Evolutionary conservation across 169 alveolate species (phyloP).

Genomic region (Cryptosporidium canis): DNA sequence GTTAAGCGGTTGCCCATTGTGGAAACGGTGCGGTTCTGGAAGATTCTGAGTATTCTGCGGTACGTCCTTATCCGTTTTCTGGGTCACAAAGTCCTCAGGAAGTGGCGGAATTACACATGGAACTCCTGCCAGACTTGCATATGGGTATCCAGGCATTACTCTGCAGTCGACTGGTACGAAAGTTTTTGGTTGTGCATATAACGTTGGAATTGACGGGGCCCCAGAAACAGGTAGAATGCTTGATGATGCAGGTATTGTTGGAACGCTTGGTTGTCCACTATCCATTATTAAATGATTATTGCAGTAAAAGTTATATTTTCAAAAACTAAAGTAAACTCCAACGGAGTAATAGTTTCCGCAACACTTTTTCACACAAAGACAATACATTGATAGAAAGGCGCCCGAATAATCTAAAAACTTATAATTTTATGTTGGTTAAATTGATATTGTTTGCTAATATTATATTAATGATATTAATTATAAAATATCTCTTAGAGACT

Average conservation of each 20-base stretch:
- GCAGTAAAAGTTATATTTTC: neutral
- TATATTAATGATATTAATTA: too few species aligned
- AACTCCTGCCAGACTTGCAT: conserved; percentile 71
- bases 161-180: conserved; percentile 72
- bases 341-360: neutral
- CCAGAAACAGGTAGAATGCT: conserved; percentile 59
- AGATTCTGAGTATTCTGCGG: conserved; percentile 37
- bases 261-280: conserved; percentile 70
- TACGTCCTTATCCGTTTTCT: conserved; percentile 14
- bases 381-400: neutral
- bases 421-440: neutral
- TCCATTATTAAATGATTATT: conserved; percentile 9
- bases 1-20: conserved; percentile 69
- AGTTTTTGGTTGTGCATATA: conserved; percentile 71
- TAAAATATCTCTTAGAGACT: too few species aligned
- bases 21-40: conserved; percentile 72
- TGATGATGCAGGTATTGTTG: conserved; percentile 69
- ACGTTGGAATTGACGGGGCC: conserved; percentile 68
- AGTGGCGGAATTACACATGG: conserved; percentile 73
- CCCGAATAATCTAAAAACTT: neutral
- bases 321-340: neutral
- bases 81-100: conserved; percentile 31
- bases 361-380: conserved; percentile 60
- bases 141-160: conserved; percentile 74
- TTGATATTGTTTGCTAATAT: neutral